Evolutionary conservation across 2,329 filamentous ascomycete species (phyloP).

Genomic region (Neoascochyta sp.): DNA sequence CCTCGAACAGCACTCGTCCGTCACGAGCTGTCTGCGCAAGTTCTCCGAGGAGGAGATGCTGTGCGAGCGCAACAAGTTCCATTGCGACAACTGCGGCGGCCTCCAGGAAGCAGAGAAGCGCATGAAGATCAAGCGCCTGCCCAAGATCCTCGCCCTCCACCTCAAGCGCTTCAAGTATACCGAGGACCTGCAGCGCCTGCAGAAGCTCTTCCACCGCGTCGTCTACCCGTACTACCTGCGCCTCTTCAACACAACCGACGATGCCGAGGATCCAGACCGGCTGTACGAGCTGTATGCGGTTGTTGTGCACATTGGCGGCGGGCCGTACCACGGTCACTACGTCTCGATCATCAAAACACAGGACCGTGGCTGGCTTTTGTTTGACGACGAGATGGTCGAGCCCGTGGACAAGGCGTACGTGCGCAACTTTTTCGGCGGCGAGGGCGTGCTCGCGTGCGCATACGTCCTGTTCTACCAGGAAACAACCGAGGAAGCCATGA

Average conservation of each 20-base stretch:
- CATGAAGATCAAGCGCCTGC: constrained; percentile 97
- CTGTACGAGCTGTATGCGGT: constrained; percentile 96
- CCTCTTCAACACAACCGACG: constrained; percentile 95
- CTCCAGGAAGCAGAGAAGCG: constrained; percentile 97
- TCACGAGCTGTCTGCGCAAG: constrained; percentile 89
- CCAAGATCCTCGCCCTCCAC: constrained; percentile 86
- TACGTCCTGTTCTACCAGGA: constrained; percentile 99
- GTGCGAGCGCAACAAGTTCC: constrained; percentile 97
- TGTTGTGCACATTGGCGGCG: constrained; percentile 93
- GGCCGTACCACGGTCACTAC: constrained; percentile 96
- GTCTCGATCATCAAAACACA: constrained; percentile 97
- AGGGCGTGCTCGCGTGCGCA: constrained; percentile 77
- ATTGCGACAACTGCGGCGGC: constrained; percentile 95
- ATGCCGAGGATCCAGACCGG: constrained; percentile 87
- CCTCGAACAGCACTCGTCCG: constrained; percentile 89
- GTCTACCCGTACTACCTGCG: constrained; percentile 96
- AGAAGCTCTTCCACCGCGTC: constrained; percentile 95
- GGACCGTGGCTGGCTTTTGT: constrained; percentile 91
- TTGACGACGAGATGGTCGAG: constrained; percentile 98
- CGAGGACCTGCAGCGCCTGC: constrained; percentile 85
- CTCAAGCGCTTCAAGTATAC: constrained; percentile 98
- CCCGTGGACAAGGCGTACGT: constrained; percentile 96
- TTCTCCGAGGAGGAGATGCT: constrained; percentile 98
- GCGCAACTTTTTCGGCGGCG: constrained; percentile 94
- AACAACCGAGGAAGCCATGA: constrained; percentile 65